Percentiles rank a stretch among this genome's conserved stretches.
Conservation (phyloP, 257 asterid genomes). For the Jacaranda mimosifolia region DNA sequence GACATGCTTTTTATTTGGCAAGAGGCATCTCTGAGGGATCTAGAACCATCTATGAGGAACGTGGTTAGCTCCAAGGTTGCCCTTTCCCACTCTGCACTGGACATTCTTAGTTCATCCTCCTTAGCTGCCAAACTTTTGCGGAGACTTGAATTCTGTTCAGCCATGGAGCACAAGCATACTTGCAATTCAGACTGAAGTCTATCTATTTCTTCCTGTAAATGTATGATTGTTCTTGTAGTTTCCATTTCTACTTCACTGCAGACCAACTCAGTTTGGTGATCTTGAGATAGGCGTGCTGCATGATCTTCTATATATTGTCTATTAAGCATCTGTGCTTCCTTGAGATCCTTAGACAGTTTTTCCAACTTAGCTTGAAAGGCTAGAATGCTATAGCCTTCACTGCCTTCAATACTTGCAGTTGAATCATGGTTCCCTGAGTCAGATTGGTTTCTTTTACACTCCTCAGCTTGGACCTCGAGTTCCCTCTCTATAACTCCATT, state of each 20-base stretch:
- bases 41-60: conserved; percentile 82
- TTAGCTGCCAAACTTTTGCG: conserved; percentile 62
- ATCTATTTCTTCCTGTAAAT: conserved; percentile 77
- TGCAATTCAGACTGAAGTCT: conserved; percentile 64
- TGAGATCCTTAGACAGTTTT: conserved; percentile 58
- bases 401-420: conserved; percentile 37
- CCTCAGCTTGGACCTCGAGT: conserved; percentile 26
- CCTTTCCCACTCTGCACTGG: conserved; percentile 83
- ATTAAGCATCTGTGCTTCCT: conserved; percentile 53
- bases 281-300: conserved; percentile 45
- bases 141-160: conserved; percentile 67
- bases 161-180: conserved; percentile 59
- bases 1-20: conserved; percentile 71
- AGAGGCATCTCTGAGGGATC: conserved; percentile 76
- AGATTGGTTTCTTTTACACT: conserved; percentile 19
- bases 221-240: conserved; percentile 67
- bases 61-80: conserved; percentile 83
- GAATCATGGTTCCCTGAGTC: conserved; percentile 35
- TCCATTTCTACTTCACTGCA: conserved; percentile 73
- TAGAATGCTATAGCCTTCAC: conserved; percentile 39
- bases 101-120: conserved; percentile 62
- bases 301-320: conserved; percentile 53
- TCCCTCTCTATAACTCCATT: conserved; percentile 37
- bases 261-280: conserved; percentile 62
- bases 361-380: conserved; percentile 63